These are phyloP conservation scores for Chloromonas sp. DNA, from an alignment of 163 green algal genomes.

Conservation along the genomic window DNA sequence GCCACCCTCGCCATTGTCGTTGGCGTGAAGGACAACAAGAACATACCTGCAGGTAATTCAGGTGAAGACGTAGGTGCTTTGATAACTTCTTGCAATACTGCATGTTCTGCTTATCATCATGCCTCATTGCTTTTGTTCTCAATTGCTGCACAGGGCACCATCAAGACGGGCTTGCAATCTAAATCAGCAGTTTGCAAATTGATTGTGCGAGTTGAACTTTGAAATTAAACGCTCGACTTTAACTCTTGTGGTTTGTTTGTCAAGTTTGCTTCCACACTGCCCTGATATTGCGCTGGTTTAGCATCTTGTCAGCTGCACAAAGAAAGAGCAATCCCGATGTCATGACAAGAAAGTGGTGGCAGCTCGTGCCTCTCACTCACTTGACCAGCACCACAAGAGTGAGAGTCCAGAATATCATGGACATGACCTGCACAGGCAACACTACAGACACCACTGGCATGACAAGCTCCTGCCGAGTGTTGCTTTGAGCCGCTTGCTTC, in stretches of 20 bases:
- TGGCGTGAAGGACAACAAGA: slow-evolving; percentile 23
- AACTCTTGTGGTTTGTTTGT: neutral
- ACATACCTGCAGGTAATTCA: slow-evolving; percentile 14
- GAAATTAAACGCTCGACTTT: no score
- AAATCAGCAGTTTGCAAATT: neutral
- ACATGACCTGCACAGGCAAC: slow-evolving; percentile 5
- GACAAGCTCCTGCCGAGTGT: no score
- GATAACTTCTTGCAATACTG: neutral
- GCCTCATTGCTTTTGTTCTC: no score
- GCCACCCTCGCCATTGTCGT: slow-evolving; percentile 42
- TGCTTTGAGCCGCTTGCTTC: no score
- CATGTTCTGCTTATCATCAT: neutral
- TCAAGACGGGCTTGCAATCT: neutral
- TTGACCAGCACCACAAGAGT: slow-evolving; percentile 30
- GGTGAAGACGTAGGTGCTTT: neutral
- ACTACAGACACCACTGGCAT: neutral
- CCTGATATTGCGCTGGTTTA: neutral
- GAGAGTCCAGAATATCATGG: slow-evolving; percentile 36
- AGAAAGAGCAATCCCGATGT: no score
- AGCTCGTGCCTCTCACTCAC: neutral
- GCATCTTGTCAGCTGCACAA: neutral
- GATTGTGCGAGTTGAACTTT: no score
- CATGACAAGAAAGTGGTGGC: neutral
- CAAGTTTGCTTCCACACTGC: neutral
- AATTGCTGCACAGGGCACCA: neutral